phyloP scores from a whole-genome alignment of 2,329 filamentous ascomycete species.

The Diaporthe vaccinii region DNA sequence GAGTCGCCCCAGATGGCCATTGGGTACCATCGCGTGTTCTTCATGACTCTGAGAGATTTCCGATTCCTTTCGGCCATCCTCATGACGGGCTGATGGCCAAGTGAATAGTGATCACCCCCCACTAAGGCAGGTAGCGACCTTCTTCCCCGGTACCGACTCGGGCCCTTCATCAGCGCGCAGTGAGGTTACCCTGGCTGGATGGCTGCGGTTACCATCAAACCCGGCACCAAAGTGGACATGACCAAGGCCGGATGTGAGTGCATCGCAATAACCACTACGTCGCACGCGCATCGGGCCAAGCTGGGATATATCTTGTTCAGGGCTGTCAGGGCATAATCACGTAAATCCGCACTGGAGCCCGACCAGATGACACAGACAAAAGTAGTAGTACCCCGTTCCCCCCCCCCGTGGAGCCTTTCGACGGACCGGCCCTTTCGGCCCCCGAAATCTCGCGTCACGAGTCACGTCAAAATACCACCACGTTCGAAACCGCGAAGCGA shows the following conservation, averaged over 20 bases:
- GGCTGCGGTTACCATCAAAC: not conserved
- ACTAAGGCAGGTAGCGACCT: not conserved
- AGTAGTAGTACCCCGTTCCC: not conserved
- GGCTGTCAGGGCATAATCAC: not conserved
- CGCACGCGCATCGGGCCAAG: not conserved
- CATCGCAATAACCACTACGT: constrained; percentile 1
- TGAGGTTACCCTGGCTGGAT: not conserved
- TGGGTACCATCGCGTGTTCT: constrained; percentile 16
- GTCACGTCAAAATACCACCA: constrained; percentile 12
- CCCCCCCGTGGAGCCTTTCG: not conserved
- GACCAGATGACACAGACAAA: not conserved
- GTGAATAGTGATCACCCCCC: not conserved
- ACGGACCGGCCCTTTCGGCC: constrained; percentile 30
- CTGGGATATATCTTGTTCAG: not conserved
- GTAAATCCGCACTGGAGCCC: not conserved
- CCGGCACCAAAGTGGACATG: not conserved
- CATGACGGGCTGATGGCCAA: not conserved
- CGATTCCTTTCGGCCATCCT: not conserved
- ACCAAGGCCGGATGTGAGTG: not conserved
- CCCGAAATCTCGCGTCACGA: constrained; percentile 25
- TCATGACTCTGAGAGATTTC: constrained; percentile 23
- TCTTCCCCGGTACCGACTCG: not conserved
- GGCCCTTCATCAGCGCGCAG: not conserved
- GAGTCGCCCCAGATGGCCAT: constrained; percentile 6
- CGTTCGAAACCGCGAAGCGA: not conserved